Base-by-base conservation (phyloP, 1,284 basidiomycete genomes). In the Moesziomyces parantarcticus region DNA sequence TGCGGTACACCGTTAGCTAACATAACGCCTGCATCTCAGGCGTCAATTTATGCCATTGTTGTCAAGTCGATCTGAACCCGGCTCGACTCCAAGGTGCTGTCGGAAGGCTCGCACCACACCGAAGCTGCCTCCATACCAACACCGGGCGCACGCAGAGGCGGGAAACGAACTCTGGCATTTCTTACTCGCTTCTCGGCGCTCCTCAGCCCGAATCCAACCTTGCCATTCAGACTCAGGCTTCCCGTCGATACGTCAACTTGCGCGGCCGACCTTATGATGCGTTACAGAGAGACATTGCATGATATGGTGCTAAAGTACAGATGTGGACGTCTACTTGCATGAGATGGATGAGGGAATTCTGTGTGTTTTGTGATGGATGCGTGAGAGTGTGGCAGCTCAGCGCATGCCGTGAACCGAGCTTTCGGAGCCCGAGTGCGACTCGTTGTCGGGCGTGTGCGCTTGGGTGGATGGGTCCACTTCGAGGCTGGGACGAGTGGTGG, bases 381-480 rank as follows among this genome's bases (percentile, higher is more conserved):
- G 29, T 32, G 10, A 32, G 3, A 13, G 29, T 8, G 16, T n/a
- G 36, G 36, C 18, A 39, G 36, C 36, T 39, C 36, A 39, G 36
- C 36, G 36, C 14, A 16, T 16, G 36, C 36, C 36, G 18, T 18
- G 36, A 39, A 18, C 14, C 36, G 36, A 39, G 16, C 41, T 45
- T 32, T 32, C 59, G 47, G n/a, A 29, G 29, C 46, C 26, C 46
- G 46, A 49, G 13, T 16, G 32, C 47, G 47, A 49, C 47, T 36
- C 20, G 7, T 39, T 18, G 11, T 49, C 18, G 5, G 47, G 32
- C 13, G 32, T 36, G 14, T 21, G 20, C 34, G 47, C 32, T 13
- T 36, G 32, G 40, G 45, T 32, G 16, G 3, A 4, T 18, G 36
- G 36, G 36, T 39, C 36, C 16, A 39, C 36, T 6, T 39, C 36